Percentiles rank a stretch among this genome's conserved stretches.
Evolutionary conservation across 2,329 filamentous ascomycete species (phyloP).

Genomic region (Aspergillus persii): DNA sequence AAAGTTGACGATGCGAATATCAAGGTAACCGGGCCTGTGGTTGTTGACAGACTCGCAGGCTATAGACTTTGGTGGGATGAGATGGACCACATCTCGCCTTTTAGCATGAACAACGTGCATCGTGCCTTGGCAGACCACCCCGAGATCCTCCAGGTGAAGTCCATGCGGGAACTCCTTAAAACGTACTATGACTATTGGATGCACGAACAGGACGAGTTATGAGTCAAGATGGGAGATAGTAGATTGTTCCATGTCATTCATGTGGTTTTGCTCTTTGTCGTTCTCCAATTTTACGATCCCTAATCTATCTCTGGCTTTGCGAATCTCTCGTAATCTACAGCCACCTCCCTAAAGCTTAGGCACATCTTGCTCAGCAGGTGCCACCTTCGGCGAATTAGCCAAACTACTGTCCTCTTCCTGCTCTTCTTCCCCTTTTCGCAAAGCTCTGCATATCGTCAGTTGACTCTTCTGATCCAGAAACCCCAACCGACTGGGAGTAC

Average conservation of each 20-base stretch:
- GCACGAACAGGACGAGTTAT: neutral
- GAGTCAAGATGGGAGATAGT: neutral
- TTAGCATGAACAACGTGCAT: constrained; percentile 4
- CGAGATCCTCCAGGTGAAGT: neutral
- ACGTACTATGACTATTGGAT: constrained; percentile 7
- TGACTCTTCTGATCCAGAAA: neutral
- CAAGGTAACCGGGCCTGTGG: neutral
- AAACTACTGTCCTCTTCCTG: neutral
- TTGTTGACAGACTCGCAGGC: neutral
- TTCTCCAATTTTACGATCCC: too few species aligned
- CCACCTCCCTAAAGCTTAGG: neutral
- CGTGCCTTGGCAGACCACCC: constrained; percentile 5
- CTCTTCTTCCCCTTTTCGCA: neutral
- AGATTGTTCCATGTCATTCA: too few species aligned
- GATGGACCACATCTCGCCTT: constrained; percentile 1
- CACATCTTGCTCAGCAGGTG: neutral
- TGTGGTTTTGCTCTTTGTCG: too few species aligned
- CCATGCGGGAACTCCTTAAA: constrained; percentile 5
- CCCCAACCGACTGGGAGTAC: neutral
- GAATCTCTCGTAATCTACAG: too few species aligned
- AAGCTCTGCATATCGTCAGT: neutral
- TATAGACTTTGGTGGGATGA: constrained; percentile 5
- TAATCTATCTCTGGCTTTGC: too few species aligned
- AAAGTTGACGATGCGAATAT: neutral
- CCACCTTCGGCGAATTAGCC: neutral